Base-by-base conservation (phyloP, 768 basidiomycete species). In the Fistulinella prunicolor region DNA sequence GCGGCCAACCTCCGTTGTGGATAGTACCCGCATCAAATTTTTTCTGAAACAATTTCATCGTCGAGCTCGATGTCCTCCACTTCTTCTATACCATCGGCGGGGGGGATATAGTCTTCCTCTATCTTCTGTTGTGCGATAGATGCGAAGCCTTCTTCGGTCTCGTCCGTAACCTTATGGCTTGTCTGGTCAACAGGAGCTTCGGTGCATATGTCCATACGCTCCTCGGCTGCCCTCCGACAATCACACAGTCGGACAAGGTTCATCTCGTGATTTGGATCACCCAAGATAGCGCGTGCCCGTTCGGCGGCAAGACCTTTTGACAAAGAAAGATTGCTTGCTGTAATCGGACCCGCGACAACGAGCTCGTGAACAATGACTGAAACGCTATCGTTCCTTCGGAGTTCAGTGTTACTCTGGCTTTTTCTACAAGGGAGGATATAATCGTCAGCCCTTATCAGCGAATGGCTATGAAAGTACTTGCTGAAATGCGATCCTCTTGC, bases 261-360 rank as follows among this genome's bases (percentile, higher is more conserved):
- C 46, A 73, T 72, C 1, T 75, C 74, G 21, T 75, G 77, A 17
- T 56, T 58, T 2, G 69, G 49, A 49, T 84, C 78, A 46, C 67
- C 70, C 48, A 89, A 69, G 24, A 79, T 63, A n/a, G 68, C 59
- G 34, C 80, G 65, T 0, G 86, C 85, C 21, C 75, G 69, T 61
- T 86, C 84, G 2, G 86, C 76, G 2, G 82, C 86, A 38, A 82
- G 73, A 23, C 81, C 82, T 58, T 82, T 86, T 4, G 85, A 82
- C n/a, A 86, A 70, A 1, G 74, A 72, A 29, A 73, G 65, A 51
- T 80, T 87, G 6, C 70, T 55, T 9, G 81, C 80, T 10, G 79
- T 68, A 26, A 89, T 71, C 3, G 88, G 86, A 0, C 83, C 85
- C 2, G 71, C 76, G 24, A 89, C 65, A 6, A 71, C 64, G 6